phyloP scores from a whole-genome alignment of 2,329 filamentous ascomycete species.

The Epichloe hybrida region DNA sequence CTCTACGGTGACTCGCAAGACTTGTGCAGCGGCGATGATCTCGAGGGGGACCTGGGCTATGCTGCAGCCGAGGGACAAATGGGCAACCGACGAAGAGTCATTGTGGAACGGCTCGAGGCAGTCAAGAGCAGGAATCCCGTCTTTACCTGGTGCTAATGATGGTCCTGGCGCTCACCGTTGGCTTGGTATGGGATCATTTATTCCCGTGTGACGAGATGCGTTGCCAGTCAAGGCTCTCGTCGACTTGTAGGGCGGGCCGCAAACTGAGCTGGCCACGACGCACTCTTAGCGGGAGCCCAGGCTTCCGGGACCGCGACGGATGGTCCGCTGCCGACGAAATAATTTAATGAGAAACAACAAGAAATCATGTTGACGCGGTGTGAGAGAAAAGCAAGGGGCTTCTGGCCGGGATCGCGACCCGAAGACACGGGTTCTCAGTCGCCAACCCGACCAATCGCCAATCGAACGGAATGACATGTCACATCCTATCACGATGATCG shows the following conservation, averaged over 20 bases:
- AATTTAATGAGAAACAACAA: neutral
- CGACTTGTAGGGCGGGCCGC: no score
- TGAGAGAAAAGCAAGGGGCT: neutral
- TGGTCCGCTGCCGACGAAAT: neutral
- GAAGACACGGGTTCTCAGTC: no score
- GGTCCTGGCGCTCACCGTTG: neutral
- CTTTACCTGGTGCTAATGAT: conserved; percentile 77
- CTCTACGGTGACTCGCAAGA: conserved; percentile 39
- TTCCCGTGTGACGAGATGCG: neutral
- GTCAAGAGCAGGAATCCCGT: conserved; percentile 93
- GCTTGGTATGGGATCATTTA: neutral
- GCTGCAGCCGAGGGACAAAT: conserved; percentile 91
- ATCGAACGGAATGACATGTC: neutral
- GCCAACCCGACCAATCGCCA: neutral
- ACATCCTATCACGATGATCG: neutral
- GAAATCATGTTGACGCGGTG: neutral
- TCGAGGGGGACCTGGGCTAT: conserved; percentile 88
- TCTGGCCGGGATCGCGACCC: neutral
- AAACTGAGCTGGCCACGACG: no score
- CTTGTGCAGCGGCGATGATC: conserved; percentile 56
- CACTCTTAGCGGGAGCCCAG: no score
- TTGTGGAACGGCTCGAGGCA: conserved; percentile 89
- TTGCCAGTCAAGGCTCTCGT: neutral
- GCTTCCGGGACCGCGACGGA: neutral
- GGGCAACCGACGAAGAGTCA: conserved; percentile 80